These are phyloP conservation scores for Apiotrichum gracile DNA, from an alignment of 1,284 basidiomycete genomes.

Conservation along the genomic window DNA sequence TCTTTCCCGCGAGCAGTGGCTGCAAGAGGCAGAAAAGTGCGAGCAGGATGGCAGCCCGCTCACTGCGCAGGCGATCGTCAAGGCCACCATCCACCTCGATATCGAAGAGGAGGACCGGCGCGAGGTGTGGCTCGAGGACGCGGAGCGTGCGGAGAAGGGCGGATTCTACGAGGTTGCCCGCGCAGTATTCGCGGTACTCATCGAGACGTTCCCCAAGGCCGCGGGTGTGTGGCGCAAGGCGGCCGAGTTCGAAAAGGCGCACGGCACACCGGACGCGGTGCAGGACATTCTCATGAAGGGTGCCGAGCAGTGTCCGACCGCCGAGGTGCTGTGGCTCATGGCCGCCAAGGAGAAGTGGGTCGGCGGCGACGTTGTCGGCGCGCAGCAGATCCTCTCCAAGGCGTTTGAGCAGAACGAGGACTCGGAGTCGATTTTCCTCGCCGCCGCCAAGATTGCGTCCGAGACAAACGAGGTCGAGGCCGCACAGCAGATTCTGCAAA, in stretches of 20 bases:
- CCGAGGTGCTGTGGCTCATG: conserved; percentile 95
- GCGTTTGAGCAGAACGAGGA: conserved; percentile 95
- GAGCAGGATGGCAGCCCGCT: conserved; percentile 77
- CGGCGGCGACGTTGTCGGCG: conserved; percentile 76
- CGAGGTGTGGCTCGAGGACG: conserved; percentile 87
- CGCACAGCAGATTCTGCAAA: conserved; percentile 75
- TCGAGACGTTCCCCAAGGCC: conserved; percentile 84
- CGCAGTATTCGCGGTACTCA: conserved; percentile 79
- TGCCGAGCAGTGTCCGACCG: conserved; percentile 83
- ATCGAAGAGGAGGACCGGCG: conserved; percentile 88
- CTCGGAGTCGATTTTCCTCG: conserved; percentile 94
- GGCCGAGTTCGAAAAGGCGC: conserved; percentile 82
- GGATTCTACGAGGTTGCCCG: conserved; percentile 76
- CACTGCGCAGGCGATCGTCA: conserved; percentile 91
- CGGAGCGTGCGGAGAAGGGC: conserved; percentile 68
- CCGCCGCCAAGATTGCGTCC: conserved; percentile 91
- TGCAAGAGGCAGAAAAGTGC: conserved; percentile 88
- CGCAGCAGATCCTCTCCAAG: conserved; percentile 75
- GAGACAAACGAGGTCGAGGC: conserved; percentile 85
- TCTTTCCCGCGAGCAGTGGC: conserved; percentile 89
- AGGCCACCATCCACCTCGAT: conserved; percentile 90
- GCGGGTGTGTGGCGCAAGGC: conserved; percentile 80
- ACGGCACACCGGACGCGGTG: conserved; percentile 78
- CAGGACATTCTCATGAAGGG: conserved; percentile 75
- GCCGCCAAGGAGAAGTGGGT: conserved; percentile 93